These are phyloP conservation scores for Striga asiatica DNA, from an alignment of 257 asterid species.

Conservation along the genomic window DNA sequence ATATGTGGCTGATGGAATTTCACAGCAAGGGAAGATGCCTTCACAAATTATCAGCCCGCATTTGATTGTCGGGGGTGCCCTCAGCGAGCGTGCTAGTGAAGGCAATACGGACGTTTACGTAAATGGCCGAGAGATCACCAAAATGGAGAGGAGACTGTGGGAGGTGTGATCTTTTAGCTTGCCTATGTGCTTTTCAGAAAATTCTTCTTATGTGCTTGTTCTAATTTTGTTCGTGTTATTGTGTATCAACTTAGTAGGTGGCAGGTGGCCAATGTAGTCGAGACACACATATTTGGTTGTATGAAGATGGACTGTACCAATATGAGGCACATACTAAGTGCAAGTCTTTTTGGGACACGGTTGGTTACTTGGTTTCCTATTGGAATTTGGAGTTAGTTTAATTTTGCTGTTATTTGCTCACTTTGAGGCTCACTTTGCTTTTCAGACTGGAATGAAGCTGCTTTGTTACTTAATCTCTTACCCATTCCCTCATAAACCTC, in stretches of 20 bases:
- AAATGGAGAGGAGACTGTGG: conserved; percentile 70
- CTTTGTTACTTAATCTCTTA: conserved; percentile 55
- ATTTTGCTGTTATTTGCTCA: neutral
- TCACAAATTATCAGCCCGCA: conserved; percentile 82
- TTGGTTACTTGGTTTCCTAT: conserved; percentile 19
- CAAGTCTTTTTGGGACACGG: conserved; percentile 95
- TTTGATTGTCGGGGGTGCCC: conserved; percentile 76
- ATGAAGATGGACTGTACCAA: conserved; percentile 96
- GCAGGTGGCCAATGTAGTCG: conserved; percentile 97
- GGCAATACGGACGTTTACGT: conserved; percentile 79
- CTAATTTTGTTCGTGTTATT: neutral
- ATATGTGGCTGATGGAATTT: too few relatives aligned
- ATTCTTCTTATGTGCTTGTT: too few relatives aligned
- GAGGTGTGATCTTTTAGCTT: conserved; percentile 27
- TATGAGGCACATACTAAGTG: conserved; percentile 93
- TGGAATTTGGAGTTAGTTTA: neutral
- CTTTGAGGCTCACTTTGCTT: conserved; percentile 1
- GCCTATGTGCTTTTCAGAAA: too few relatives aligned
- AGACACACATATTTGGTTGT: conserved; percentile 96
- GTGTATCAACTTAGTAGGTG: conserved; percentile 31
- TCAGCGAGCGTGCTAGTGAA: conserved; percentile 74
- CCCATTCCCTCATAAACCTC: conserved; percentile 45
- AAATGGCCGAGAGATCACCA: conserved; percentile 89
- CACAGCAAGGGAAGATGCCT: conserved; percentile 93
- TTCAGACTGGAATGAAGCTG: conserved; percentile 61